Base-by-base conservation (phyloP, 2,329 filamentous ascomycete genomes). In the Talaromyces rugulosus region DNA sequence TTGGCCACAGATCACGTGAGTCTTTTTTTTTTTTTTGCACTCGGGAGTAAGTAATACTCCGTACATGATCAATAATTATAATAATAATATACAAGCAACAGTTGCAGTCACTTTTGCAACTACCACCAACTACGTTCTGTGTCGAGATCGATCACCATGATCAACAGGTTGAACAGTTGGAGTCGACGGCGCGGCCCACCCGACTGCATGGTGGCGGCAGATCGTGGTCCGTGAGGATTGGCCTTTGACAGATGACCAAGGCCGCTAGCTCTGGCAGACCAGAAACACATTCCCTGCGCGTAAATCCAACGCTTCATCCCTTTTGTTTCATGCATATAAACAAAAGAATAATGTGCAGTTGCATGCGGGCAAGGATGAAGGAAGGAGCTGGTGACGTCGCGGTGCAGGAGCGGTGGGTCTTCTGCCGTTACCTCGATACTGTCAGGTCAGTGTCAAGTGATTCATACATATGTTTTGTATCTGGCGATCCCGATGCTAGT, bases 141-240 rank as follows among this genome's bases (percentile, higher is more conserved):
- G 23, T 23, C 23, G 23, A 23, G 27, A 34, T 23, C 53, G 34
- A 55, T 34, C 53, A 55, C 3, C 30, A n/a, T 16, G 18, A 30
- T 23, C 14, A 59, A 18, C 57, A 53, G 50, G 5, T 14, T 30
- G 23, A 31, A 31, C 30, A 60, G 58, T 53, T 18, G 51, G 31
- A 50, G 33, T 16, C 52, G 52, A 30, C 47, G 42, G 58, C 52
- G 54, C 42, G 60, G 60, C 36, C 47, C 56, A 60, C 58, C 34
- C 51, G 61, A 28, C 47, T 60, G 61, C 61, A 60, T 60, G 58
- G 61, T 58, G 58, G 61, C 61, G 61, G 61, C 53, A 58, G 61
- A 63, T 63, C 61, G 47, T 60, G 61, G 58, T 63, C 30, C 59
- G 54, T 56, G 54, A 56, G 18, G 54, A 56, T 36, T 28, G 27